Base-by-base conservation (phyloP, 768 basidiomycete genomes). In the Suillus cothurnatus region DNA sequence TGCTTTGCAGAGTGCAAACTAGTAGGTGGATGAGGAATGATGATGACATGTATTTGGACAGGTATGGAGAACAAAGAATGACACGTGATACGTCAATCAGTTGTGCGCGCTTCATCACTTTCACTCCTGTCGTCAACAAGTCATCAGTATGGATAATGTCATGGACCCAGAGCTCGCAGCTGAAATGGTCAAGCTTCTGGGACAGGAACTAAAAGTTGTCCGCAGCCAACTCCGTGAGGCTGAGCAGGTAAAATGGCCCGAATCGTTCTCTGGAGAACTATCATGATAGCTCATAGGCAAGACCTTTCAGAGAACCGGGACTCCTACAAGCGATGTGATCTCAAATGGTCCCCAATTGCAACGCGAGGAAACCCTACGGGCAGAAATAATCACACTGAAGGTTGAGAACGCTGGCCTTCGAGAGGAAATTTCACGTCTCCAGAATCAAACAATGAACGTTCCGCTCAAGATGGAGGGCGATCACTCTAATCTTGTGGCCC, bases 121-220 rank as follows among this genome's bases (percentile, higher is more conserved):
- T 39, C 38, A 59, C 57, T 41, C 57, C 26, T 39, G 38, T 57
- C 39, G n/a, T 19, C 52, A 15, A 7, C 14, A 49, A 45, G 9
- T n/a, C 49, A 3, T 49, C 49, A 49, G 21, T 32, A 71, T 70
- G 75, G 70, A 76, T 61, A 64, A 32, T 57, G 56, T 39, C 34
- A 68, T 68, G 67, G 76, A 77, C 50, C 64, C 71, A 65, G 76
- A 76, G 64, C 28, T 72, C 4, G 52, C 76, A 39, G 14, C 61
- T 17, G 75, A 75, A 12, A 52, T 69, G 71, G 65, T 75, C 50
- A 74, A 71, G 52, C 12, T 77, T 9, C 45, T 76, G 26, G 71
- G 17, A 5, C 68, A 74, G 41, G 66, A 76, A 52, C 70, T 76
- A 61, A 77, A 72, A 47, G 23, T 34, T 2, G 67, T 65, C 34